Evolutionary conservation across 441 rosid species (phyloP), one percentile per base, ranked within the genome.

Genomic region (Syzygium syzygioides): DNA sequence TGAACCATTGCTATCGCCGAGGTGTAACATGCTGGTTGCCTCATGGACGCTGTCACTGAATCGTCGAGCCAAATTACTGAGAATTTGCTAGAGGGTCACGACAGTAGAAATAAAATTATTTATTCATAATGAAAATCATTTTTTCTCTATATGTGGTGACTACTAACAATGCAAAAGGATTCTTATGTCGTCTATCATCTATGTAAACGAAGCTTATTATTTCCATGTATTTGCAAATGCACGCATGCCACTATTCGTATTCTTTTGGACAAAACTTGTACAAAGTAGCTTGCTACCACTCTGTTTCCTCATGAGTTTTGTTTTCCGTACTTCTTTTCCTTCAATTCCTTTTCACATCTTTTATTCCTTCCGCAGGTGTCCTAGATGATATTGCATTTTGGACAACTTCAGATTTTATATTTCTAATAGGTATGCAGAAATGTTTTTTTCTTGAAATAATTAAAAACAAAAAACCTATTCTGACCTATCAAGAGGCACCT

Each of bases 41-140:
- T n/a, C 20, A n/a, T 2, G 1, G 68, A 0, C 0, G 0, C 19
- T 62, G 68, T 14, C 68, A n/a, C 68, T 62, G 19, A 1, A 62
- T 14, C 0, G 0, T 62, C 1, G 0, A 0, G 34, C 34, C 68
- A 14, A 62, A 62, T 14, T 62, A 62, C 34, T 1, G 19, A n/a
- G 34, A 14, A 34, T n/a, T 62, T n/a, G 34, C 10, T 14, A 19
- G 9, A 12, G 68, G 68, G 7, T 66, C 45, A 9, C 14, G 2
- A n/a, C n/a, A 18, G 23, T 18, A 18, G 25, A 14, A 66, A 66
- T 3, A 0, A 19, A 66, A 32, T 32, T 32, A 66, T 66, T 32
- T 7, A 9, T 34, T 2, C 23, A 34, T 32, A 68, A 18, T 5
- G 26, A 34, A 34, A 34, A 34, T 20, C 26, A 68, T 0, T 0